Percentiles rank a stretch among this genome's conserved stretches.
Evolutionary conservation across 2,329 filamentous ascomycete species (phyloP).

Genomic region (Tolypocladium pustulatum): DNA sequence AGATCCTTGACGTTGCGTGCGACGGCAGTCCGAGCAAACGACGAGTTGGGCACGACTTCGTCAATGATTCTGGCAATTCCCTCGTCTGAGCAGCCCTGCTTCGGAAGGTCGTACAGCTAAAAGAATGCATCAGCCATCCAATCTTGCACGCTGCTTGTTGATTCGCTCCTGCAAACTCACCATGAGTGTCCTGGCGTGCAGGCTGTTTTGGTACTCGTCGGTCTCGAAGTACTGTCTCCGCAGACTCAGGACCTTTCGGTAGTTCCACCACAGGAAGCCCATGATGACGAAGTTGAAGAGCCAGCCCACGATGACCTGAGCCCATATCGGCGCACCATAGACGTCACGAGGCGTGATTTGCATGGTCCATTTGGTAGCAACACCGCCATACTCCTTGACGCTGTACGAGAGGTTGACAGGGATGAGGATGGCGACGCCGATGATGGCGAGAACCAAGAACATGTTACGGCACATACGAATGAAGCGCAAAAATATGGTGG

Average conservation of each 20-base stretch:
- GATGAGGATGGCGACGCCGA: conserved; percentile 69
- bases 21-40: conserved; percentile 69
- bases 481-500: conserved; percentile 81
- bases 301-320: conserved; percentile 48
- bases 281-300: conserved; percentile 65
- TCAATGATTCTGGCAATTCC: conserved; percentile 80
- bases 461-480: conserved; percentile 87
- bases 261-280: conserved; percentile 85
- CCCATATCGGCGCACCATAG: conserved; percentile 44
- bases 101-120: conserved; percentile 75
- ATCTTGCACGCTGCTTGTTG: neutral
- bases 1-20: conserved; percentile 88
- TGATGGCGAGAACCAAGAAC: conserved; percentile 60
- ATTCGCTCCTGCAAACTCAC: conserved; percentile 23
- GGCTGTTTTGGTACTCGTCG: conserved; percentile 75
- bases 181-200: conserved; percentile 67
- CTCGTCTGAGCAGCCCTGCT: conserved; percentile 68
- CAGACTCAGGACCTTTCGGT: conserved; percentile 59
- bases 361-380: conserved; percentile 35
- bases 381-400: conserved; percentile 11
- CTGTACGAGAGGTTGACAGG: conserved; percentile 59
- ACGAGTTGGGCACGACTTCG: conserved; percentile 64
- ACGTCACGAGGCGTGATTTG: conserved; percentile 50
- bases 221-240: conserved; percentile 75
- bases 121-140: conserved; percentile 4